phyloP scores from a whole-genome alignment of 2,329 filamentous ascomycete species.

The Chalaropsis thielavioides region DNA sequence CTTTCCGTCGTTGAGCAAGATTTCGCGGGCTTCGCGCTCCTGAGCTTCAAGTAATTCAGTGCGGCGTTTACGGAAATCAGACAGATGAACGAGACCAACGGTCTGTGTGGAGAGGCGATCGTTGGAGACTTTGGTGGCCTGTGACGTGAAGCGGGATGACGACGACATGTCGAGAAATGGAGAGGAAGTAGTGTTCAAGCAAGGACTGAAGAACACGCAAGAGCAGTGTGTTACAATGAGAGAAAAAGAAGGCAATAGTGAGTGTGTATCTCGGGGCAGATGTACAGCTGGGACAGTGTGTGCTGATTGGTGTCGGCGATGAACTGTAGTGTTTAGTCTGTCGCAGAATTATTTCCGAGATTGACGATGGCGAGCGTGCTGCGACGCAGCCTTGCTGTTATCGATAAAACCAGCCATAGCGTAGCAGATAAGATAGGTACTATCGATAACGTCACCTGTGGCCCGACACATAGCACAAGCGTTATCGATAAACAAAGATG shows the following conservation, averaged over 20 bases:
- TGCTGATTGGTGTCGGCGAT: too few relatives aligned
- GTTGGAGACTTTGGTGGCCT: conserved; percentile 36
- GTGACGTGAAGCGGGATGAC: conserved; percentile 4
- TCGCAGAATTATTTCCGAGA: not conserved
- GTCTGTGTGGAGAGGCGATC: conserved; percentile 74
- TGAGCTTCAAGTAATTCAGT: conserved; percentile 88
- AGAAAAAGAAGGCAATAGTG: not conserved
- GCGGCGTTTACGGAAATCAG: conserved; percentile 90
- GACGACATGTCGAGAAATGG: conserved; percentile 8
- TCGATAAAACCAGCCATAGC: not conserved
- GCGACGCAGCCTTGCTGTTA: not conserved
- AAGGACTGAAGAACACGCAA: not conserved
- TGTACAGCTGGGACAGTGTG: too few relatives aligned
- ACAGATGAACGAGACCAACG: conserved; percentile 79
- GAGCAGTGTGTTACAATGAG: not conserved
- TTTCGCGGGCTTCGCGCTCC: conserved; percentile 63
- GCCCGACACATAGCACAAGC: too few relatives aligned
- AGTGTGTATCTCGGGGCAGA: too few relatives aligned
- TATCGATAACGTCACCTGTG: too few relatives aligned
- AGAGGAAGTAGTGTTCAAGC: not conserved
- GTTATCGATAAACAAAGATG: not conserved
- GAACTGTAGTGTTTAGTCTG: not conserved
- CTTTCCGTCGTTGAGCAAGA: conserved; percentile 19
- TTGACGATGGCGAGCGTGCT: not conserved
- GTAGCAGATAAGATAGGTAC: not conserved